Evolutionary conservation across 2,329 filamentous ascomycete genomes (phyloP), one percentile per base, ranked within the genome.

Genomic region (Ilyonectria mors-panacis): DNA sequence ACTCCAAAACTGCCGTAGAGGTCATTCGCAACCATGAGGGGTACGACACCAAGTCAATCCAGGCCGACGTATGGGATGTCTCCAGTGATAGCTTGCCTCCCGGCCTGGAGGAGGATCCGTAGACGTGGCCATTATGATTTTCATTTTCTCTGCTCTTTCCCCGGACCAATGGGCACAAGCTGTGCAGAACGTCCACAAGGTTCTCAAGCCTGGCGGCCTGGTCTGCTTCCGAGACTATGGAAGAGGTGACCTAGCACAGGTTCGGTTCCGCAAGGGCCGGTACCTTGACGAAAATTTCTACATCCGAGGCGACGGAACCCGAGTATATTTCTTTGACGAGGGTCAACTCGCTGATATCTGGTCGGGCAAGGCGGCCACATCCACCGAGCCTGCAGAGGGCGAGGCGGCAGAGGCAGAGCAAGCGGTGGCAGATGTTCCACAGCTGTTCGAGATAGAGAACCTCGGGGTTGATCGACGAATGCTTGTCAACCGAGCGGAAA

Each of bases 261-360:
- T 99, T 68, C 89, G 96, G 66, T 98, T 99, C 85, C 97, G 96
- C 83, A 98, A 97, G 83, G 94, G 94, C 13, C 88, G 96, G 45
- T 98, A 95, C 77, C 87, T 99, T 78, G 93, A 94, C 63, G 96
- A 98, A 81, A 99, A 98, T 78, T 99, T 99, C 76, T 99, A 99
- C 79, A 93, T 98, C 50, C 87, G 96, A 37, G 96, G 96, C 2
- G 96, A 99, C 80, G 96, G 96, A 2, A 99, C 96, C 4, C 88
- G 96, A 7, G 96, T 99, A 0, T 99, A 98, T 81, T 99, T 99
- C 81, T 99, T 99, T 77, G 95, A 98, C 64, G 87, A 91, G 79
- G 91, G 95, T 37, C 92, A 99, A 82, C 84, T 99, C 60, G 86
- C 88, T 59, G 80, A 87, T 48, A 95, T 98, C 66, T 98, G 95